phyloP scores from a whole-genome alignment of 1,284 basidiomycete genomes.

The Coriolopsis trogii region DNA sequence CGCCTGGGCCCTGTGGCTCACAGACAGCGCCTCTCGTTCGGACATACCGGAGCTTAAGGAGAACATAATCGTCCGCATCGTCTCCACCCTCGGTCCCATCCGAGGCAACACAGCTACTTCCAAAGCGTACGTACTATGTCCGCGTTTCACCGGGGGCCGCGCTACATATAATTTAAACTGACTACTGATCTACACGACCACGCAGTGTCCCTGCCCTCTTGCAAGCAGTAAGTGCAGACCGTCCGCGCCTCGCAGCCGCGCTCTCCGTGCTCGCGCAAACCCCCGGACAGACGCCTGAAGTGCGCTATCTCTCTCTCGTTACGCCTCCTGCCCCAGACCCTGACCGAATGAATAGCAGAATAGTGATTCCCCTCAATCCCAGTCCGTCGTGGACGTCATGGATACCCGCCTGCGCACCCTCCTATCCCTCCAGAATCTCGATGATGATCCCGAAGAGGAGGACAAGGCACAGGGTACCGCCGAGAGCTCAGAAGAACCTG shows the following conservation, averaged over 20 bases:
- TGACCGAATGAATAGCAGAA: too few species aligned
- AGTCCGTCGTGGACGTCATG: slow-evolving; percentile 58
- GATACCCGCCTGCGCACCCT: slow-evolving; percentile 50
- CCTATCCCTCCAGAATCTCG: slow-evolving; percentile 21
- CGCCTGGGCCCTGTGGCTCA: slow-evolving; percentile 67
- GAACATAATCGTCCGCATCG: slow-evolving; percentile 47
- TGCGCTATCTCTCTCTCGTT: slow-evolving; percentile 2
- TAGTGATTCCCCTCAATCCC: too few species aligned
- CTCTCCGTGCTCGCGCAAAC: slow-evolving; percentile 26
- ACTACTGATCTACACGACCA: not conserved
- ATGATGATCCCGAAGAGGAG: not conserved
- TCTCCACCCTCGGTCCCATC: slow-evolving; percentile 50
- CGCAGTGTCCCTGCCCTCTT: slow-evolving; percentile 36
- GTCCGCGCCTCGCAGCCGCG: slow-evolving; percentile 40
- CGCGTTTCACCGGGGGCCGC: too few species aligned
- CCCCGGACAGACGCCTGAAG: slow-evolving; percentile 6
- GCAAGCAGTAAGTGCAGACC: slow-evolving; percentile 39
- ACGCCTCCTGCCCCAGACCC: too few species aligned
- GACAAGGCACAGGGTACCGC: not conserved
- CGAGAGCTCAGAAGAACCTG: not conserved
- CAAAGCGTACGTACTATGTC: slow-evolving; percentile 38
- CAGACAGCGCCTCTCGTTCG: slow-evolving; percentile 37
- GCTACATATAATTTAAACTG: not conserved
- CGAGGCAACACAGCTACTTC: slow-evolving; percentile 27
- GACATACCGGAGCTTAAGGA: slow-evolving; percentile 41